Base-by-base conservation (phyloP, 2,329 filamentous ascomycete genomes). In the Neurospora sp. region DNA sequence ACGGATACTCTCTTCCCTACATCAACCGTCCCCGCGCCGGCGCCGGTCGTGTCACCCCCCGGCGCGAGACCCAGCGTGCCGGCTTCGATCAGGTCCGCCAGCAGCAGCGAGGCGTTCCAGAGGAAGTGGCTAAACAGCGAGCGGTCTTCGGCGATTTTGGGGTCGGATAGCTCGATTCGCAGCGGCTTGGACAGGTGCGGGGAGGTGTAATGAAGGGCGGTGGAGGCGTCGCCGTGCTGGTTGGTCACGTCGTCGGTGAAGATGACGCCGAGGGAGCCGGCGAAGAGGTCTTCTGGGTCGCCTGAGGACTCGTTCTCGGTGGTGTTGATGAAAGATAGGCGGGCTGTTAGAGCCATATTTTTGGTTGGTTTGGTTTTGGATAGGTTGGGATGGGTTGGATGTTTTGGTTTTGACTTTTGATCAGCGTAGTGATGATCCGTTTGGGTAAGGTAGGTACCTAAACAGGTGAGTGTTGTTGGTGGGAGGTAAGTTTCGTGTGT, bases 71-170 rank as follows among this genome's bases (percentile, higher is more conserved):
- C 74, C 28, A 85, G 74, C 6, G 82, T 80, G 57, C 82, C 83
- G 8, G 81, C 81, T 77, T 88, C 86, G 69, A 88, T 79, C 37
- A 87, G 79, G 78, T 87, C 86, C 8, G 84, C 85, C 1, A 87
- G 80, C 72, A 86, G 78, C 66, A 89, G 77, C 19, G 82, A 84
- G 6, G 89, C 83, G 79, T 93, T 93, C 90, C 90, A 93, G 36
- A 92, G 79, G 77, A 89, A 92, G 77, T 93, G 90, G 72, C 88
- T 88, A 77, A 92, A 92, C 65, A 92, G 83, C 23, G 79, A 78
- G 67, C 89, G 80, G 74, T 88, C 85, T 38, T 83, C 79, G 69
- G 89, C 86, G 39, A 78, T 81, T 39, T 80, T 77, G 12, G 80
- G 88, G 74, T 86, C 81, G 28, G 82, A 78, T 19, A 86, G 81